Evolutionary conservation across 164 flowering plant species (phyloP), one percentile per base, ranked within the genome.

Genomic region (Buxus sempervirens): DNA sequence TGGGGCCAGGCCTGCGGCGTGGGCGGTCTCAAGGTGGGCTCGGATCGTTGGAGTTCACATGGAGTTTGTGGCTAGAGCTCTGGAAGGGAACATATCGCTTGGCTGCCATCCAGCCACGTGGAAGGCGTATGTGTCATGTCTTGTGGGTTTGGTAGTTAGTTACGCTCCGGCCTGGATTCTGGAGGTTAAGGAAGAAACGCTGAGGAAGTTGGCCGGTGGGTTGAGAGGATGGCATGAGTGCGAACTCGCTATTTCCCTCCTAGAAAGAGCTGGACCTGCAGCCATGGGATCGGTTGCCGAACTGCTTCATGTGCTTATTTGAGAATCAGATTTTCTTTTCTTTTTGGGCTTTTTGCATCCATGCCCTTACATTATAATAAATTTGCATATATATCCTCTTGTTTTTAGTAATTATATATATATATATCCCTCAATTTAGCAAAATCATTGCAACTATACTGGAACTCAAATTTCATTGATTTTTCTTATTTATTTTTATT

Each of bases 41-140:
- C 72, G 70, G 1, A 74, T 85, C 36, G 56, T 91, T 0, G 81
- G 84, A 63, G 63, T 16, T 19, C 98, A 94, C 77, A 62, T 92
- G 76, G 93, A 86, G 58, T 91, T 91, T 63, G 23, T 94, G 69
- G 96, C 84, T 0, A 81, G 84, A 38, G 96, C 83, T 2, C 68
- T 91, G 60, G 94, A 90, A 38, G 94, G 97, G 41, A 86, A 86
- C 60, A 80, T 94, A 65, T 81, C 89, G 3, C 85, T 90, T 3
- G 91, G 91, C 0, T 90, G 97, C 62, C 73, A 88, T 66, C 80
- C 80, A 16, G 85, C 81, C 0, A 90, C 92, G 0, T 91, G 97
- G 98, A 82, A 79, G 68, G 89, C 97, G 6, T 94, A 91, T 48
- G 85, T 91, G 0, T 84, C 87, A 2, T 84, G 97, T 58, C 82